These are phyloP conservation scores for Russula abietina DNA, from an alignment of 768 basidiomycete genomes.

Conservation along the genomic window DNA sequence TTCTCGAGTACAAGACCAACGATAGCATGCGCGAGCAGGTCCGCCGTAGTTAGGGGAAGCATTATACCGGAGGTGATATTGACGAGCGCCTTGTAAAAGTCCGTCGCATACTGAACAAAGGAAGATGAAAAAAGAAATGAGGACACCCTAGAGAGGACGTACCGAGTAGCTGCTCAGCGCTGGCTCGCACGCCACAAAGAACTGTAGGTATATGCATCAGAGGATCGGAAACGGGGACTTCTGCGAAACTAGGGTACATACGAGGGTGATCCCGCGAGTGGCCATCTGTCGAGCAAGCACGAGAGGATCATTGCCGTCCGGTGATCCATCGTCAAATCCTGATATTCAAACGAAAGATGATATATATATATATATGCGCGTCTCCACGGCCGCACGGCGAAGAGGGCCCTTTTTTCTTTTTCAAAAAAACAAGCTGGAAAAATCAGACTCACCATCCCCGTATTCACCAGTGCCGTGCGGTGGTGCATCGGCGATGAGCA, in stretches of 20 bases:
- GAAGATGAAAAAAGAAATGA: constrained; percentile 17
- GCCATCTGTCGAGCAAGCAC: constrained; percentile 88
- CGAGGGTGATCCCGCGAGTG: constrained; percentile 80
- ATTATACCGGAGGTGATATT: constrained; percentile 92
- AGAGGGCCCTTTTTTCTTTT: neutral
- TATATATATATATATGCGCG: constrained; percentile 18
- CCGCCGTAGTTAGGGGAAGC: constrained; percentile 93
- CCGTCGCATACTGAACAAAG: constrained; percentile 67
- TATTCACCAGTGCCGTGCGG: constrained; percentile 97
- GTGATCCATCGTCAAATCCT: constrained; percentile 93
- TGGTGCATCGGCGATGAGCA: constrained; percentile 95
- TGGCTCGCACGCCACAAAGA: constrained; percentile 99
- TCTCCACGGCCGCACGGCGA: neutral
- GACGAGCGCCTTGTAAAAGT: constrained; percentile 91
- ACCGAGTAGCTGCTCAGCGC: constrained; percentile 90
- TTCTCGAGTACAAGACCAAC: constrained; percentile 96
- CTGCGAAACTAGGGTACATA: constrained; percentile 34
- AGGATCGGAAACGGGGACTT: constrained; percentile 17
- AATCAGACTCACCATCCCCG: constrained; percentile 68
- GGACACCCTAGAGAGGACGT: constrained; percentile 28
- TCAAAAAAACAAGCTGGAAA: neutral
- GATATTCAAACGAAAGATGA: constrained; percentile 18
- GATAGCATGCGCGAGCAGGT: constrained; percentile 90
- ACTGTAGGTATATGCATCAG: constrained; percentile 42
- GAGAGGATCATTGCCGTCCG: constrained; percentile 89